A percentile compares a stretch with the other conserved stretches of the same genome.
Conservation (phyloP, 768 basidiomycete genomes). For the Suillus brevipes region DNA sequence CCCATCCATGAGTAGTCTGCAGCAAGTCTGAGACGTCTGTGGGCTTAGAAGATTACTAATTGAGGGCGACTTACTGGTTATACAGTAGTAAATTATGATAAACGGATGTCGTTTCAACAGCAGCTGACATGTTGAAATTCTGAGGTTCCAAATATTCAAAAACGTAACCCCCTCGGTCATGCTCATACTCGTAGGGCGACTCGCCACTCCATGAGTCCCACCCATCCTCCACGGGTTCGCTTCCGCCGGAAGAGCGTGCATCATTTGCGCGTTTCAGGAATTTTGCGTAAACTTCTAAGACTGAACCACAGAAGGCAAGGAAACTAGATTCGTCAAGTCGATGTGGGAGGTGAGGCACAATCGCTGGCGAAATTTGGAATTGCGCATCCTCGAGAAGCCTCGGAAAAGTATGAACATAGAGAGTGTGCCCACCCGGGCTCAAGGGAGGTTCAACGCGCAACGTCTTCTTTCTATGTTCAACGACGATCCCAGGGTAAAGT, state of each 20-base stretch:
- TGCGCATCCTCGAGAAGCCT: neutral
- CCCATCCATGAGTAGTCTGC: slow-evolving; percentile 8
- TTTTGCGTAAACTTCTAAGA: neutral
- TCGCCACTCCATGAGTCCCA: slow-evolving; percentile 10
- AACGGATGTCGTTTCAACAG: neutral
- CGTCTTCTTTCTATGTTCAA: neutral
- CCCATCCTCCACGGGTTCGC: neutral
- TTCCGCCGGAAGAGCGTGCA: neutral
- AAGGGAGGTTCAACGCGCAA: neutral
- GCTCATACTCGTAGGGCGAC: neutral
- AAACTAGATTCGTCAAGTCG: neutral
- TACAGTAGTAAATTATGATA: slow-evolving; percentile 2
- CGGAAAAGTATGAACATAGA: slow-evolving; percentile 7
- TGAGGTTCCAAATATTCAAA: slow-evolving; percentile 9
- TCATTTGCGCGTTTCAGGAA: neutral
- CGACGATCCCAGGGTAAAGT: slow-evolving; percentile 2
- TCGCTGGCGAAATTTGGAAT: neutral
- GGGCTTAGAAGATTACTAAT: neutral
- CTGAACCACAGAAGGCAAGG: slow-evolving; percentile 5
- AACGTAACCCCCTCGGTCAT: neutral
- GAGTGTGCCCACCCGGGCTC: neutral
- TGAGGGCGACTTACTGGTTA: slow-evolving; percentile 3
- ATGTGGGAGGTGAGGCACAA: neutral
- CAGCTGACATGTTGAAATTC: neutral
- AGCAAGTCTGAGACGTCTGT: neutral